Conservation (phyloP, 257 asterid genomes). For the Solanum infundibuliforme region DNA sequence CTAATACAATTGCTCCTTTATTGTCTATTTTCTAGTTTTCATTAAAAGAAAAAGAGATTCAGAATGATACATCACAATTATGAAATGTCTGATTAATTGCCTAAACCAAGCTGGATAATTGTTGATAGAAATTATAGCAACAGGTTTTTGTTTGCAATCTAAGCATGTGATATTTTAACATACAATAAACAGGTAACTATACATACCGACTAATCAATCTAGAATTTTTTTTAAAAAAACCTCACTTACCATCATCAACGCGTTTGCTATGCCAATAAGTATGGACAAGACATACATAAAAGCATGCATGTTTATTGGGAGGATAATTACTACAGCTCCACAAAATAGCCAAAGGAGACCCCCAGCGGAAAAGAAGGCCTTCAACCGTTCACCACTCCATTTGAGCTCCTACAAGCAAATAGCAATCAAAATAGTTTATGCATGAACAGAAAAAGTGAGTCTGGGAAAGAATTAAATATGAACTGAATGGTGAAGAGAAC, state of each 20-base stretch:
- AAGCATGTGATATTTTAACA: not conserved
- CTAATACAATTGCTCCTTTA: not conserved
- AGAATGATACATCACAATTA: not conserved
- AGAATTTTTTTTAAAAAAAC: not conserved
- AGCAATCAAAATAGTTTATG: not conserved
- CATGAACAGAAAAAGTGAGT: not conserved
- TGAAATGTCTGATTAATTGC: not conserved
- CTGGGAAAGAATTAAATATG: not conserved
- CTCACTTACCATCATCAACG: slow-evolving; percentile 55
- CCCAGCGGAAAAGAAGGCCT: slow-evolving; percentile 52
- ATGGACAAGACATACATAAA: slow-evolving; percentile 47
- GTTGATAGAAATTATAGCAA: not conserved
- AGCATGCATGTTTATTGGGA: slow-evolving; percentile 47
- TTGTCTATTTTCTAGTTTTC: not conserved
- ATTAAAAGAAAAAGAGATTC: not conserved
- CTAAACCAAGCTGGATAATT: not conserved
- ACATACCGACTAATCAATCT: not conserved
- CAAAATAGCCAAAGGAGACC: slow-evolving; percentile 70
- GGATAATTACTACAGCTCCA: slow-evolving; percentile 45
- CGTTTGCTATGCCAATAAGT: slow-evolving; percentile 73
- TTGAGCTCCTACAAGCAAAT: slow-evolving; percentile 42
- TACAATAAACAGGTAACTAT: not conserved
- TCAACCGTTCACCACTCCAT: slow-evolving; percentile 54
- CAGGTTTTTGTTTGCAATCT: not conserved
- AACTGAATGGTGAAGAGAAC: slow-evolving; percentile 13